phyloP scores from a whole-genome alignment of 2,329 filamentous ascomycete genomes.

The Stemphylium vesicarium region DNA sequence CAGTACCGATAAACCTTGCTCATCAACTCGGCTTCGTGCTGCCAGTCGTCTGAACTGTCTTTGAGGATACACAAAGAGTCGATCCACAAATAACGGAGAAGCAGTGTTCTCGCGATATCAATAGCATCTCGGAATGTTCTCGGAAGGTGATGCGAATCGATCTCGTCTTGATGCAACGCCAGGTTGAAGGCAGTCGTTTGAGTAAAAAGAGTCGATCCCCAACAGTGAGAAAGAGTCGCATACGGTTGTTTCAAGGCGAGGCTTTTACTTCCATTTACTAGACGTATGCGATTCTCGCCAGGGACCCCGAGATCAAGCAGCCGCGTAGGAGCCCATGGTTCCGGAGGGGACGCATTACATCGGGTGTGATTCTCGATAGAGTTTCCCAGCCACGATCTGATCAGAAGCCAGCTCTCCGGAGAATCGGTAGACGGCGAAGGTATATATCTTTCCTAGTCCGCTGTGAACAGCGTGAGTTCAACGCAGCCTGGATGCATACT shows the following conservation, averaged over 20 bases:
- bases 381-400: neutral
- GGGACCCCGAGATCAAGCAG: neutral
- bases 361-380: neutral
- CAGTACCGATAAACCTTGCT: neutral
- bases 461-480: neutral
- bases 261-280: neutral
- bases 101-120: neutral
- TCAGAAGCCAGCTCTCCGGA: neutral
- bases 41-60: neutral
- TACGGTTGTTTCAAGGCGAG: neutral
- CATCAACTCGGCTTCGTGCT: neutral
- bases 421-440: neutral
- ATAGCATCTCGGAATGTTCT: neutral
- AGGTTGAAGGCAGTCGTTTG: neutral
- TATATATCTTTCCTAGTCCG: neutral
- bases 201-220: neutral
- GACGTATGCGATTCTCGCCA: neutral
- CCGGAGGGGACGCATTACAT: neutral
- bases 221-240: conserved; percentile 2
- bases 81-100: conserved; percentile 3
- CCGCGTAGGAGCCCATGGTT: neutral
- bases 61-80: conserved; percentile 5
- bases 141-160: neutral
- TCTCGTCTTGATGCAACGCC: neutral
- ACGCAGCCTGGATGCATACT: too few species aligned